phyloP scores from a whole-genome alignment of 2,329 filamentous ascomycete genomes.

The Exophiala calicioides region DNA sequence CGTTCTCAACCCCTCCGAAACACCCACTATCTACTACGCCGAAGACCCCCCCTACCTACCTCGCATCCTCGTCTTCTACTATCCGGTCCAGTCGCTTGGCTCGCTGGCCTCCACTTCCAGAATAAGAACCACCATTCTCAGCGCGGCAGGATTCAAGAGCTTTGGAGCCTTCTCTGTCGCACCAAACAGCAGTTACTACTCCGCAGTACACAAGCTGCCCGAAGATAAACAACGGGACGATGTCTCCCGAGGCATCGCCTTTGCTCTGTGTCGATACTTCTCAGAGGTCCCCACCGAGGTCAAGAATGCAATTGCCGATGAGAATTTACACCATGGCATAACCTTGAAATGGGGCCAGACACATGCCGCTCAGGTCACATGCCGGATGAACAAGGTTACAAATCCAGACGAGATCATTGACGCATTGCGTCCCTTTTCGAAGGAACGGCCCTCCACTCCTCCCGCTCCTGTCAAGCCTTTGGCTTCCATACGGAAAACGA shows the following conservation, averaged over 20 bases:
- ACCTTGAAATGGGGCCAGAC: conserved; percentile 58
- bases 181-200: conserved; percentile 87
- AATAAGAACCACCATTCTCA: conserved; percentile 91
- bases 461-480: conserved; percentile 23
- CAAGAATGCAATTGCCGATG: conserved; percentile 66
- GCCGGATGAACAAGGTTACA: conserved; percentile 79
- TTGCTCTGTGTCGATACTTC: conserved; percentile 93
- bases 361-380: conserved; percentile 88
- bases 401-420: conserved; percentile 71
- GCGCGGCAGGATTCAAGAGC: conserved; percentile 82
- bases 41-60: conserved; percentile 77
- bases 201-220: conserved; percentile 84
- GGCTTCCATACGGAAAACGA: conserved; percentile 30
- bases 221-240: conserved; percentile 96
- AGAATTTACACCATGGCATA: conserved; percentile 29
- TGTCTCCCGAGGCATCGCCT: conserved; percentile 84
- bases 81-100: conserved; percentile 84
- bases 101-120: conserved; percentile 85
- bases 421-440: conserved; percentile 55
- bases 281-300: conserved; percentile 76
- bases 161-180: conserved; percentile 91
- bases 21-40: conserved; percentile 75
- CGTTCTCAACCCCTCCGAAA: conserved; percentile 25
- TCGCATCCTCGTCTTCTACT: conserved; percentile 87
- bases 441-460: conserved; percentile 28